phyloP scores from a whole-genome alignment of 2,329 filamentous ascomycete genomes.

The Fusarium globosum region DNA sequence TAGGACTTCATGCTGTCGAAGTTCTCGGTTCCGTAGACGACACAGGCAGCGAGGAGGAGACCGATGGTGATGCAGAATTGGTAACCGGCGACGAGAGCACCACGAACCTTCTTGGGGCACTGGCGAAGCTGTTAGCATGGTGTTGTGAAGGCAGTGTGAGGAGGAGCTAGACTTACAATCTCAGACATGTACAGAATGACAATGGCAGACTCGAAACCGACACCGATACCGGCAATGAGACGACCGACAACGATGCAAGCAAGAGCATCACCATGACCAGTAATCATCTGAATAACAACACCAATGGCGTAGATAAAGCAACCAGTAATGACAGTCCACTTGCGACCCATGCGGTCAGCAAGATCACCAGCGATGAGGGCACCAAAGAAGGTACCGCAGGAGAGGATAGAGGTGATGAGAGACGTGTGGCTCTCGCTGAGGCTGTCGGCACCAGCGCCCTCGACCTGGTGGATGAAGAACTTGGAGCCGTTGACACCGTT shows the following conservation, averaged over 20 bases:
- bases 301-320: conserved; percentile 78
- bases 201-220: conserved; percentile 41
- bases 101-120: conserved; percentile 38
- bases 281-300: conserved; percentile 57
- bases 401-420: conserved; percentile 80
- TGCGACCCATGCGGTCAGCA: conserved; percentile 79
- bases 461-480: conserved; percentile 64
- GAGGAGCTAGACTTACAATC: conserved; percentile 50
- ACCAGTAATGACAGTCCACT: conserved; percentile 76
- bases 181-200: conserved; percentile 43
- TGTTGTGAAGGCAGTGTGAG: not conserved
- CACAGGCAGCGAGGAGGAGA: conserved; percentile 32
- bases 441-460: conserved; percentile 50
- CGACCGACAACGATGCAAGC: conserved; percentile 38
- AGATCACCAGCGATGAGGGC: conserved; percentile 81
- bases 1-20: conserved; percentile 20
- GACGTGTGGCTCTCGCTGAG: conserved; percentile 60
- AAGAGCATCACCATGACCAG: conserved; percentile 35
- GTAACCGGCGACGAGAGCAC: conserved; percentile 39
- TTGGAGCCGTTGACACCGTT: conserved; percentile 68
- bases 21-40: conserved; percentile 36
- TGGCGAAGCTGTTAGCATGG: conserved; percentile 8
- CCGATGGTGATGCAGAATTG: conserved; percentile 41
- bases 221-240: conserved; percentile 38
- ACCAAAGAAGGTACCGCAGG: conserved; percentile 81